These are phyloP conservation scores for Ramularia endophylla DNA, from an alignment of 2,329 filamentous ascomycete species.

Conservation along the genomic window DNA sequence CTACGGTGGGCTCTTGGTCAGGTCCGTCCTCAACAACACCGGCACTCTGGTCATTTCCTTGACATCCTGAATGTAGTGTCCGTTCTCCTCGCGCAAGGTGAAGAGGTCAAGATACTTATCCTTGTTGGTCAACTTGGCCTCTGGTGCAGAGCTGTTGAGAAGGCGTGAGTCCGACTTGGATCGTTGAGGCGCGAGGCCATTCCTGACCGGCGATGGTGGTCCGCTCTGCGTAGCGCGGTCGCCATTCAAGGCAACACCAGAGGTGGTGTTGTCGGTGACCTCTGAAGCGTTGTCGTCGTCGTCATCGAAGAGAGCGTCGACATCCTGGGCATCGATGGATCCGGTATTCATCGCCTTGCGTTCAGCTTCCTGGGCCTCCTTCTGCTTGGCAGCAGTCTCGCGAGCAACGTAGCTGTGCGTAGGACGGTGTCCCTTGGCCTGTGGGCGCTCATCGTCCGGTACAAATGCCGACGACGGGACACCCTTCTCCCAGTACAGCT, in stretches of 20 bases:
- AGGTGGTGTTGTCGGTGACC: constrained; percentile 80
- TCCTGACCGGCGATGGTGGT: constrained; percentile 80
- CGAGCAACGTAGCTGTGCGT: constrained; percentile 63
- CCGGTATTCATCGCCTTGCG: constrained; percentile 92
- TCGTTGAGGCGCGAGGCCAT: constrained; percentile 69
- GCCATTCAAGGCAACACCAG: constrained; percentile 73
- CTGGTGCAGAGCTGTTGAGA: constrained; percentile 64
- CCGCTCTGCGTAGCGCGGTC: constrained; percentile 94
- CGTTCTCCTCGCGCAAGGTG: constrained; percentile 81
- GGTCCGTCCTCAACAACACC: constrained; percentile 97
- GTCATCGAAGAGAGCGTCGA: constrained; percentile 93
- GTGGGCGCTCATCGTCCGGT: constrained; percentile 92
- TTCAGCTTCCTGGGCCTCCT: constrained; percentile 84
- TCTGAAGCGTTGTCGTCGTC: constrained; percentile 71
- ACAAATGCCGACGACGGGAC: constrained; percentile 94
- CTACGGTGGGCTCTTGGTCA: constrained; percentile 99
- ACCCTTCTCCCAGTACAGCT: constrained; percentile 99
- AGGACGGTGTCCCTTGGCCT: constrained; percentile 52
- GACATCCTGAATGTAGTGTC: constrained; percentile 97
- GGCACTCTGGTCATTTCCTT: constrained; percentile 96
- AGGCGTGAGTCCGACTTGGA: constrained; percentile 94
- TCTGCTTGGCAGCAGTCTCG: constrained; percentile 72
- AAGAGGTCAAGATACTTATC: constrained; percentile 94
- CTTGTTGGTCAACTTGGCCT: constrained; percentile 81
- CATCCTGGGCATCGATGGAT: constrained; percentile 87